A percentile compares a stretch with the other conserved stretches of the same genome.
These are phyloP conservation scores for Neckera pumila DNA, from an alignment of 225 moss, liverwort and hornwort genomes.

Conservation along the genomic window DNA sequence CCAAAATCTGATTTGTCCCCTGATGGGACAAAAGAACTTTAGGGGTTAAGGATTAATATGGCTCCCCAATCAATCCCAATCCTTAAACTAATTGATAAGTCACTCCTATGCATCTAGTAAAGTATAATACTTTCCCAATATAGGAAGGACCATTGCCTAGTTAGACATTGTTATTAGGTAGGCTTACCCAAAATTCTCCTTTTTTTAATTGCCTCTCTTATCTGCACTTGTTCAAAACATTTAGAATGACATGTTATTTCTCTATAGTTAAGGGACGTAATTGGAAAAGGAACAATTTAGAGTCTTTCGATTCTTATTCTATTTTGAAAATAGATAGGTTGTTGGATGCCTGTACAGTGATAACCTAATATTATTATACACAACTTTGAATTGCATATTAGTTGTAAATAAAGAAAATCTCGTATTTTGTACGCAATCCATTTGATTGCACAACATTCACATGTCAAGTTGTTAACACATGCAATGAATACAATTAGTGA, in stretches of 20 bases:
- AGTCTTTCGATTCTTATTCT: background rate
- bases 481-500: background rate
- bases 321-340: background rate
- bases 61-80: background rate
- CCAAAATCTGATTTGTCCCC: too few relatives aligned
- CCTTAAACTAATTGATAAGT: background rate
- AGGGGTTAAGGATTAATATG: too few relatives aligned
- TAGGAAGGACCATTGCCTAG: too few relatives aligned
- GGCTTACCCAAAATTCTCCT: rapidly evolving
- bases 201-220: too few relatives aligned
- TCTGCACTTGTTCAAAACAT: too few relatives aligned
- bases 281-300: background rate
- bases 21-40: too few relatives aligned
- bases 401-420: too few relatives aligned
- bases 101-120: background rate
- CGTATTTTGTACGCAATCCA: rapidly evolving
- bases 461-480: background rate
- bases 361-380: background rate
- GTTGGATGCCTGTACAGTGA: background rate
- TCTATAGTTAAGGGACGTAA: rapidly evolving
- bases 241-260: rapidly evolving
- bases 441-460: background rate
- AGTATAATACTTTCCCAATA: too few relatives aligned
- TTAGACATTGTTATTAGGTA: too few relatives aligned
- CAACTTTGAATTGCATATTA: too few relatives aligned